phyloP scores from a whole-genome alignment of 352 stramenopile genomes.

The Phytophthora ohioensis region DNA sequence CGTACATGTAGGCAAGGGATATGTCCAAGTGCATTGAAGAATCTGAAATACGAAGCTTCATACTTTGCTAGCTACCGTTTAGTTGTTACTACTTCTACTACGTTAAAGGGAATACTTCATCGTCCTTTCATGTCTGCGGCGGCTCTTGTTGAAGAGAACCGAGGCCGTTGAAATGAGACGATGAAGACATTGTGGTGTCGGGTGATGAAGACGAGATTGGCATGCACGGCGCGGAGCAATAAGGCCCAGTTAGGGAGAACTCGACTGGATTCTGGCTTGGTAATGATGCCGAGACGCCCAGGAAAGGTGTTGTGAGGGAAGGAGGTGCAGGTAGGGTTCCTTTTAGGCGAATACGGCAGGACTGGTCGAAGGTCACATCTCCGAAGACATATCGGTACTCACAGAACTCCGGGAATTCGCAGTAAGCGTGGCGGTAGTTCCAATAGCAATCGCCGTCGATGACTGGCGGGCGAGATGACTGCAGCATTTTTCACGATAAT shows the following conservation, averaged over 20 bases:
- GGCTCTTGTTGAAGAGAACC: constrained; percentile 45
- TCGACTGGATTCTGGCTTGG: constrained; percentile 27
- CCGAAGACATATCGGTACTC: constrained; percentile 87
- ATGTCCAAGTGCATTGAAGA: constrained; percentile 7
- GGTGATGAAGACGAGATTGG: constrained; percentile 32
- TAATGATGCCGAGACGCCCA: constrained; percentile 41
- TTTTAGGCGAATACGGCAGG: constrained; percentile 64
- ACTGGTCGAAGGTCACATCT: constrained; percentile 85
- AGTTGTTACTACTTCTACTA: constrained; percentile 30
- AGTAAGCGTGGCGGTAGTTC: constrained; percentile 80
- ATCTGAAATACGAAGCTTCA: constrained; percentile 35
- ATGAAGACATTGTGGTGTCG: constrained; percentile 34
- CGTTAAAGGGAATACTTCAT: constrained; percentile 2
- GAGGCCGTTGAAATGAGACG: constrained; percentile 29
- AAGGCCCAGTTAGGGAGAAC: constrained; percentile 45
- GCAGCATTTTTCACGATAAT: not conserved
- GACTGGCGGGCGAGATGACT: constrained; percentile 69
- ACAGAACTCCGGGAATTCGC: constrained; percentile 80
- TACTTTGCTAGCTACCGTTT: constrained; percentile 33
- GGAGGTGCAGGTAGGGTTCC: constrained; percentile 40
- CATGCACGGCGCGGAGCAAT: constrained; percentile 54
- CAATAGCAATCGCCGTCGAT: constrained; percentile 87
- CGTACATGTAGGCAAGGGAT: not conserved
- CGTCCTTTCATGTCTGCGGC: constrained; percentile 20
- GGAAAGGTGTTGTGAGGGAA: constrained; percentile 22